Base-by-base conservation (phyloP, 2,329 filamentous ascomycete species). In the Cercospora citrullina region DNA sequence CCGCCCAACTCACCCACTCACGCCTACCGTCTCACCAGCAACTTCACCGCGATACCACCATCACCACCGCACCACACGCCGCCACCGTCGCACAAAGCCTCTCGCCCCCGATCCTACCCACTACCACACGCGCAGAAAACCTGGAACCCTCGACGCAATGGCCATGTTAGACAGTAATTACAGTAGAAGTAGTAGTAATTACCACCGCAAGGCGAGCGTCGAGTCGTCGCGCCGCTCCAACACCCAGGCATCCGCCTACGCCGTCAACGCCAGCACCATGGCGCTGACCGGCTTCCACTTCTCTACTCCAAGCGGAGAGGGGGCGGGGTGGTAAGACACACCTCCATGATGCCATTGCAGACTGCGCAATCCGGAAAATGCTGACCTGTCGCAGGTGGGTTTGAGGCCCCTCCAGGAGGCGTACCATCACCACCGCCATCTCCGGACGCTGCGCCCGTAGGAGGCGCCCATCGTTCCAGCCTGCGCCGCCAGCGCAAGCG, bases 201-300 rank as follows among this genome's bases (percentile, higher is more conserved):
- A 78, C 76, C 76, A 77, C 79, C 75, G 77, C 70, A 75, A 74
- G 74, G 77, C 79, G 79, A 83, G 80, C 77, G 80, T 75, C 76
- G 87, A 88, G 86, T 87, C 87, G 85, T 86, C 82, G 83, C 86
- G 86, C 76, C 87, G 87, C 77, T 85, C 88, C 84, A 91, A 91
- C 81, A 89, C 95, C 82, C 90, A 94, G 84, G 93, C 94, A 83
- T 94, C 90, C 81, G 96, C 93, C 87, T 97, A 97, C 84, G 85
- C 91, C 76, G 92, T 94, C 81, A 89, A 94, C 82, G 79, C 82
- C 72, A 84, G 84, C 77, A 86, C 89, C 75, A 86, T 89, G 80
- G 86, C 84, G 78, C 86, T 97, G 77, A 89, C 90, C 80, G 91
- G 91, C 80, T 91, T 95, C 84, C 93, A 96, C 85, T 97, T 96